A percentile compares a stretch with the other conserved stretches of the same genome.
phyloP scores from a whole-genome alignment of 2,329 filamentous ascomycete species.

The Arthrobotrys conoides region DNA sequence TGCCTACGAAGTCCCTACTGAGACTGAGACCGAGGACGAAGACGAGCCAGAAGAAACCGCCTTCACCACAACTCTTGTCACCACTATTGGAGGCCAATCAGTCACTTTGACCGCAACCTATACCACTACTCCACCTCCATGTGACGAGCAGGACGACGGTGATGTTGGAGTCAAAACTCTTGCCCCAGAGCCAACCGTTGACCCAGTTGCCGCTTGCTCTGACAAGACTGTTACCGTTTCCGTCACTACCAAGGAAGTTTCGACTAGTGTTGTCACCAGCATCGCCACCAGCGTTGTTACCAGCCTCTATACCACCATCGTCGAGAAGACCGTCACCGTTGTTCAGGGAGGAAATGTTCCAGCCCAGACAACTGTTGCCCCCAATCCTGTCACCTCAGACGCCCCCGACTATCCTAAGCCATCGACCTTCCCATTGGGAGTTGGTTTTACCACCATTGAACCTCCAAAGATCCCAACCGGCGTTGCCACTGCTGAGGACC shows the following conservation, averaged over 20 bases:
- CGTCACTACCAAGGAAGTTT: conserved; percentile 24
- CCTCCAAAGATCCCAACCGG: conserved; percentile 28
- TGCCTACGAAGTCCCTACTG: conserved; percentile 24
- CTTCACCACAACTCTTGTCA: conserved; percentile 46
- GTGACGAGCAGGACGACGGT: conserved; percentile 40
- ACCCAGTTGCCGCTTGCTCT: conserved; percentile 20
- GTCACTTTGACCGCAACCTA: conserved; percentile 57
- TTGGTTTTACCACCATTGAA: conserved; percentile 36
- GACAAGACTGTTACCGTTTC: conserved; percentile 37
- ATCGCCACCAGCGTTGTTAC: conserved; percentile 23
- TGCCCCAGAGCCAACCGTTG: conserved; percentile 19
- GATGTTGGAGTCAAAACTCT: conserved; percentile 21
- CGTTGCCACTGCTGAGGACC: conserved; percentile 15
- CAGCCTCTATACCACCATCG: conserved; percentile 34
- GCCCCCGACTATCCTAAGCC: background rate
- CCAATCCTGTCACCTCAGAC: background rate
- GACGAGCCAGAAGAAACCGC: conserved; percentile 28
- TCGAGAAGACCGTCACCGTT: conserved; percentile 56
- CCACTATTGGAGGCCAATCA: conserved; percentile 42
- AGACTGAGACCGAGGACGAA: conserved; percentile 20
- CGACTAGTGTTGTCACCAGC: conserved; percentile 44
- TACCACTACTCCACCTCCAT: conserved; percentile 42
- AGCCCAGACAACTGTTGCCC: background rate
- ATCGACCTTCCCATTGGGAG: conserved; percentile 25
- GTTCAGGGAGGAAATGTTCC: conserved; percentile 50